Evolutionary conservation across 2,329 filamentous ascomycete species (phyloP).

Genomic region (Fusarium nanum): DNA sequence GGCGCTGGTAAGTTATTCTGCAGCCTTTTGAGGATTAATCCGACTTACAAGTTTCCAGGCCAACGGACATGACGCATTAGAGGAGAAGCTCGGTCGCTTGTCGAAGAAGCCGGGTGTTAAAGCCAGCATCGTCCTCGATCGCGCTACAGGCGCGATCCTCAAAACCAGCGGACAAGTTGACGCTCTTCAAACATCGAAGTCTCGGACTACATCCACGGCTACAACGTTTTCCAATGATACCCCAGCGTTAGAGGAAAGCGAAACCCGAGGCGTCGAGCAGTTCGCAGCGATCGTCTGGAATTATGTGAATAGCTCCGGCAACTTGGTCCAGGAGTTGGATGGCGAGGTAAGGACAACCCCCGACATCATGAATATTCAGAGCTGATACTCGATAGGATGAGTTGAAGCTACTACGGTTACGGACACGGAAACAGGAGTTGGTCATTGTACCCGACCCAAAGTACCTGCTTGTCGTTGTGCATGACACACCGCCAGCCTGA

Average conservation of each 20-base stretch:
- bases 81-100: slow-evolving; percentile 74
- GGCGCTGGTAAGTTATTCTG: slow-evolving; percentile 35
- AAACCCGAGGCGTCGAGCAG: slow-evolving; percentile 73
- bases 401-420: slow-evolving; percentile 77
- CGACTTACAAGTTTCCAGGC: slow-evolving; percentile 46
- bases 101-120: slow-evolving; percentile 83
- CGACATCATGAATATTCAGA: slow-evolving; percentile 5
- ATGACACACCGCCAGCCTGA: slow-evolving; percentile 80
- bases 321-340: slow-evolving; percentile 78
- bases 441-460: slow-evolving; percentile 85
- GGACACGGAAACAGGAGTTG: slow-evolving; percentile 87
- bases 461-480: slow-evolving; percentile 82
- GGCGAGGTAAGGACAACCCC: slow-evolving; percentile 64
- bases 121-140: slow-evolving; percentile 80
- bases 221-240: slow-evolving; percentile 61
- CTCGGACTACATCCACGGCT: slow-evolving; percentile 51
- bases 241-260: slow-evolving; percentile 56
- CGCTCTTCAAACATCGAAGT: slow-evolving; percentile 59
- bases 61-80: slow-evolving; percentile 69
- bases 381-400: slow-evolving; percentile 69
- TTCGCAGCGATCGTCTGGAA: slow-evolving; percentile 81
- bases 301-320: slow-evolving; percentile 76
- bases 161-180: slow-evolving; percentile 78
- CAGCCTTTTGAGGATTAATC: background rate
- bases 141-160: slow-evolving; percentile 77